These are phyloP conservation scores for Ceratocystis destructans DNA, from an alignment of 2,329 filamentous ascomycete genomes.

Conservation along the genomic window DNA sequence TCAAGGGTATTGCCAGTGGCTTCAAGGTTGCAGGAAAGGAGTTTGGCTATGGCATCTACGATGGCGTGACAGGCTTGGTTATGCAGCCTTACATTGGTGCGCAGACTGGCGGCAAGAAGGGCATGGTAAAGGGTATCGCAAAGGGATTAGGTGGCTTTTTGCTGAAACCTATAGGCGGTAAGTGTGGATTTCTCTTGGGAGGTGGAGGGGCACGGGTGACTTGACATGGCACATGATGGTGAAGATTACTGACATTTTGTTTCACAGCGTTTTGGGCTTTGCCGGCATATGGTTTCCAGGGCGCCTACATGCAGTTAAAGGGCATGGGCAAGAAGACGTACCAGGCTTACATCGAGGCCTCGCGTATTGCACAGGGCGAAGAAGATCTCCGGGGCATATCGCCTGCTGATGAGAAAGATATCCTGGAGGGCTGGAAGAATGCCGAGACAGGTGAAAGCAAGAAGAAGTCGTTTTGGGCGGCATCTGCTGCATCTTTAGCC, in stretches of 20 bases:
- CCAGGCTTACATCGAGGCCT: constrained; percentile 66
- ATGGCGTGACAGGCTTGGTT: constrained; percentile 67
- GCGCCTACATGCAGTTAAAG: constrained; percentile 62
- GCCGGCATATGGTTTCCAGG: constrained; percentile 72
- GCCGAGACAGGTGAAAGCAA: constrained; percentile 35
- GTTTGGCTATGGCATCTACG: constrained; percentile 63
- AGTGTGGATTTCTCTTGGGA: constrained; percentile 26
- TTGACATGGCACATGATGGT: background rate
- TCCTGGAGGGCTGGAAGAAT: constrained; percentile 52
- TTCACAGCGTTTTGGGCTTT: constrained; percentile 18
- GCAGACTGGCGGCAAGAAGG: constrained; percentile 36
- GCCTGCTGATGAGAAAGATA: constrained; percentile 46
- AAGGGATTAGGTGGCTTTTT: constrained; percentile 73
- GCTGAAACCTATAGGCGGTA: constrained; percentile 64
- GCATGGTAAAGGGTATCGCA: constrained; percentile 64
- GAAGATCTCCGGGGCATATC: constrained; percentile 46
- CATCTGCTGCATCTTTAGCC: background rate
- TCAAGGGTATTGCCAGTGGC: constrained; percentile 63
- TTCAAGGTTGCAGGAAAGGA: constrained; percentile 66
- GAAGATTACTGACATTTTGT: background rate
- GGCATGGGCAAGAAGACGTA: constrained; percentile 57
- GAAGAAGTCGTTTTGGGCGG: background rate
- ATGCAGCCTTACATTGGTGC: constrained; percentile 58
- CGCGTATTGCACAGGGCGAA: constrained; percentile 61
- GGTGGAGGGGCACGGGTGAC: background rate